Base-by-base conservation (phyloP, 2,329 filamentous ascomycete species). In the Botrytis pseudocinerea region DNA sequence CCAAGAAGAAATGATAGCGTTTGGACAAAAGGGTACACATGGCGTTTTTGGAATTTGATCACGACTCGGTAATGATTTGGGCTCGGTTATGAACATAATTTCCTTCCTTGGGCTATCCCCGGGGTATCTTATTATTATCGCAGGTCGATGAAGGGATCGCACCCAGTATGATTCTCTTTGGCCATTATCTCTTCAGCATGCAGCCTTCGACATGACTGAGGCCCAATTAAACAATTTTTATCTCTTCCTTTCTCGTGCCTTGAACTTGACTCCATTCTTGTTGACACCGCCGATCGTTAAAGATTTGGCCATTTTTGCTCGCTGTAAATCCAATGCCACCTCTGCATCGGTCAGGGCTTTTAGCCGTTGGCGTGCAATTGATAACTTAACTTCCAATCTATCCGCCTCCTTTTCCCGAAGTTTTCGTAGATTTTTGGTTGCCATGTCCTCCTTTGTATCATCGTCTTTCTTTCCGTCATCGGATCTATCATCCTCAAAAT, bases 301-400 rank as follows among this genome's bases (percentile, higher is more conserved):
- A 76, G 88, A 90, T 83, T 91, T 91, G 51, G 88, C 88, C 89
- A 91, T 91, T 80, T 86, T 88, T 28, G 88, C 87, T 74, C 86
- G 84, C 80, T 91, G 88, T 71, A 89, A 74, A 75, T 89, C 88
- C 40, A 91, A 83, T 76, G 86, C 83, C 57, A 84, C 82, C 81
- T 91, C 89, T 38, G 88, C 87, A 35, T 85, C 83, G n/a, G 85
- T 83, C 42, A 91, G 82, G 2, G 84, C 83, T 78, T 84, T 84
- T 75, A 90, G 82, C 80, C 89, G 87, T 81, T 87, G 85, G 76
- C 83, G 85, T 9, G 87, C 85, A 32, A 81, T 82, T 59, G 83
- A 83, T 46, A 91, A 82, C 74, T 85, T 85, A 38, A 80, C 82
- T 70, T 84, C 84, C 32, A 91, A 82, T 75, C 86, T 86, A 59